Percentiles rank a stretch among this genome's conserved stretches.
Conservation (phyloP, 495 filamentous ascomycete genomes). For the Cercophora scortea region DNA sequence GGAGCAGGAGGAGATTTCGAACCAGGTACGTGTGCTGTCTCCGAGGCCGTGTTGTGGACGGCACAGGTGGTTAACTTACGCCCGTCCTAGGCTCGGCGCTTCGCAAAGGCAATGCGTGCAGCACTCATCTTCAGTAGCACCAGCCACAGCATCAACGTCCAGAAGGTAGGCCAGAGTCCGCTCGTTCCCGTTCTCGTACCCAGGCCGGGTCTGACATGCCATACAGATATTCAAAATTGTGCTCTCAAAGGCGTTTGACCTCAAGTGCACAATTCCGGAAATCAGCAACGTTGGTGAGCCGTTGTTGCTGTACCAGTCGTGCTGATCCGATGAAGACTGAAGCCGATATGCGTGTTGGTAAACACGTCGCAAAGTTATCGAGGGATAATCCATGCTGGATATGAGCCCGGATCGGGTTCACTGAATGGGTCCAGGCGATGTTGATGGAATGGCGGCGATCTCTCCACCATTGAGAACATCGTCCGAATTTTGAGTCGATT, state of each 20-base stretch:
- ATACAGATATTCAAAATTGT: slow-evolving; percentile 98
- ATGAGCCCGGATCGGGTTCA: too few species aligned
- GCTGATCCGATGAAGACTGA: slow-evolving; percentile 30
- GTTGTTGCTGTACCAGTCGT: slow-evolving; percentile 84
- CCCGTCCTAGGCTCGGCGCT: slow-evolving; percentile 67
- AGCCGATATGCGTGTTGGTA: too few species aligned
- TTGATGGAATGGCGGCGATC: too few species aligned
- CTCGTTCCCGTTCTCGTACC: background rate
- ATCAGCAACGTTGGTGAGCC: slow-evolving; percentile 97
- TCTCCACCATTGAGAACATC: too few species aligned
- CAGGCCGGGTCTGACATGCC: too few species aligned
- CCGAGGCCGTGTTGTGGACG: background rate
- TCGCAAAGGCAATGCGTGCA: slow-evolving; percentile 97
- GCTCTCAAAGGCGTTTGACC: slow-evolving; percentile 93
- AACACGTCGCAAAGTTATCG: too few species aligned
- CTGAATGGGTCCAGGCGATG: too few species aligned
- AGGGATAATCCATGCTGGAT: too few species aligned
- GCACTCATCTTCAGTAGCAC: slow-evolving; percentile 97
- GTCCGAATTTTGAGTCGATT: too few species aligned
- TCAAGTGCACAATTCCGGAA: slow-evolving; percentile 98
- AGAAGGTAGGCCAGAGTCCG: slow-evolving; percentile 60
- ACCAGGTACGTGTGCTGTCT: slow-evolving; percentile 52
- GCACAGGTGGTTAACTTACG: too few species aligned
- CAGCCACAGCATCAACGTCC: slow-evolving; percentile 97
- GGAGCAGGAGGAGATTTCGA: slow-evolving; percentile 96